Conservation (phyloP, 2,329 filamentous ascomycete species). For the Corniculantispora saksenae region DNA sequence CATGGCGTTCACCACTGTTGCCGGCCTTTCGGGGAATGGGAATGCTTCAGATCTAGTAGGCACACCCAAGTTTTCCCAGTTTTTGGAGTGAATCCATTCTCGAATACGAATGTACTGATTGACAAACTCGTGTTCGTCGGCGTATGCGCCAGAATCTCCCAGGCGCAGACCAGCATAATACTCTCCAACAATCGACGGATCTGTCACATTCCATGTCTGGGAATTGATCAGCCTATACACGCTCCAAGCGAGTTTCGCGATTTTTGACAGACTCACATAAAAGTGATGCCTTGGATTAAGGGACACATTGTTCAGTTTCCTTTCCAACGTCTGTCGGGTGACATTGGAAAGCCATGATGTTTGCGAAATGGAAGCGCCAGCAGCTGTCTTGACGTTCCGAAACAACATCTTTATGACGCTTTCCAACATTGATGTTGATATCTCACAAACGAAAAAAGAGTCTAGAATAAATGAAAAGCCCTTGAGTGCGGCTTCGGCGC, state of each 20-base stretch:
- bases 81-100: neutral
- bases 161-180: neutral
- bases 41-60: no score
- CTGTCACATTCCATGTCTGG: neutral
- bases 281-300: neutral
- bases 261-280: neutral
- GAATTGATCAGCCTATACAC: neutral
- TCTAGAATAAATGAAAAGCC: neutral
- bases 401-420: neutral
- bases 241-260: neutral
- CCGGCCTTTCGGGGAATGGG: no score
- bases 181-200: neutral
- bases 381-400: neutral
- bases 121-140: neutral
- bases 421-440: neutral
- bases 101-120: neutral
- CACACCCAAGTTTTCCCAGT: no score
- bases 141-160: neutral
- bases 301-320: neutral
- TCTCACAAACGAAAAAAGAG: neutral
- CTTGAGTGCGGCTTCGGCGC: neutral
- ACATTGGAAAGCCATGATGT: neutral
- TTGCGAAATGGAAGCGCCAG: neutral
- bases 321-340: neutral
- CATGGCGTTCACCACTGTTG: no score